Conservation (phyloP, 164 flowering plant species). For the Magnolia kwangsiensis region DNA sequence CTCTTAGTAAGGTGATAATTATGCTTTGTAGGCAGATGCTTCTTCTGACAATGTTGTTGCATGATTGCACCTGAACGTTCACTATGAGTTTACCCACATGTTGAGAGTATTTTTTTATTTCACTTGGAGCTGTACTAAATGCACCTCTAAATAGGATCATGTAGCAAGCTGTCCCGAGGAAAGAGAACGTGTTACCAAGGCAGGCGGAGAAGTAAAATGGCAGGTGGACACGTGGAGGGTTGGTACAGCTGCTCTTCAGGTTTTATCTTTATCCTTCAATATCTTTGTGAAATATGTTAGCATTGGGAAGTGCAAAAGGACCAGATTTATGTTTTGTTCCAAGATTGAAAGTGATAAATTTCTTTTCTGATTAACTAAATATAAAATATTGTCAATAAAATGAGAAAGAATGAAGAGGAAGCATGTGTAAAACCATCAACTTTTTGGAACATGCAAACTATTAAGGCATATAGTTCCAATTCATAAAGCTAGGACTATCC, state of each 20-base stretch:
- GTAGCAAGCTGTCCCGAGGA: conserved; percentile 81
- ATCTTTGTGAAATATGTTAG: not conserved
- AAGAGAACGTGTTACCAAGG: conserved; percentile 67
- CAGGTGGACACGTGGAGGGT: conserved; percentile 96
- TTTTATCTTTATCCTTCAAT: conserved; percentile 22
- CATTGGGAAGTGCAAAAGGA: not conserved
- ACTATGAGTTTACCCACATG: not conserved
- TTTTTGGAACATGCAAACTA: too few species aligned
- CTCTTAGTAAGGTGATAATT: conserved; percentile 62
- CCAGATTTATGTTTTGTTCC: too few species aligned
- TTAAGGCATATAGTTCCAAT: too few species aligned
- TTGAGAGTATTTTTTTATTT: not conserved
- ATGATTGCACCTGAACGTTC: not conserved
- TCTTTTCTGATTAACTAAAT: not conserved
- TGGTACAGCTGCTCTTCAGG: conserved; percentile 95
- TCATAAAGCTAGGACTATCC: too few species aligned
- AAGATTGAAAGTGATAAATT: not conserved
- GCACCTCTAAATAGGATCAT: conserved; percentile 58
- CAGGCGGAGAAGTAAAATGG: conserved; percentile 85
- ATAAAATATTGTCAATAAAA: too few species aligned
- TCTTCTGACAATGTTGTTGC: not conserved
- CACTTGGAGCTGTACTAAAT: not conserved
- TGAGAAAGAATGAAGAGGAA: not conserved
- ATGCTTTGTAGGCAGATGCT: not conserved
- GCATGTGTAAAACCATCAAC: too few species aligned